Evolutionary conservation across 164 flowering plant genomes (phyloP), one percentile per base, ranked within the genome.

Genomic region (Taxillus chinensis): DNA sequence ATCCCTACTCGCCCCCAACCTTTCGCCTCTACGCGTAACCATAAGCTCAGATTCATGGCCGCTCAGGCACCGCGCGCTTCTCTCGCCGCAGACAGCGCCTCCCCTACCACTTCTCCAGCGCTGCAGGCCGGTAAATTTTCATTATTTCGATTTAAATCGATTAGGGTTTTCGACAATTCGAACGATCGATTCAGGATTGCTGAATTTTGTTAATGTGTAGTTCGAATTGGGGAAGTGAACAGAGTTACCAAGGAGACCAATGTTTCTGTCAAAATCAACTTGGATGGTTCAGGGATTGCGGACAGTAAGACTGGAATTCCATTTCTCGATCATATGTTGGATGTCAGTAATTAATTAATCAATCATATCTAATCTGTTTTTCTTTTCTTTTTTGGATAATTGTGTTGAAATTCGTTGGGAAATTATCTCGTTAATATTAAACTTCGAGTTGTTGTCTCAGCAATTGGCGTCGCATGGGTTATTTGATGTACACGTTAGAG

Each of bases 401-500:
- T 41, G 55, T 2, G 13, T 27, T 27, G 27, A 27, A 27, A 27
- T 27, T 27, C 27, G 27, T 27, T 27, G 27, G 27, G 27, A 27
- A 27, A 27, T 27, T 27, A 27, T 27, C 27, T 27, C 27, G 27
- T 27, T 27, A 41, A 17, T 62, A 7, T 39, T 4, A 7, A 57
- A 14, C 2, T 43, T 48, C n/a, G 10, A 58, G 14, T 27, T 27
- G 27, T 58, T 27, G 45, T 40, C 37, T 64, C 64, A 91, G 97
- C 99, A 91, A 91, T 83, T 95, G 71, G 95, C 99, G 53, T 91
- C 99, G 4, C 99, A 95, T 79, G 99, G 99, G 64, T 67, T 95
- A 27, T 87, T 95, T 63, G 96, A 91, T 65, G 95, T 95, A 45
- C 83, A 86, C 67, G 99, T 91, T 12, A 86, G 71, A 71, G 97